phyloP scores from a whole-genome alignment of 1,139 yeast genomes.

The Candida sojae region DNA sequence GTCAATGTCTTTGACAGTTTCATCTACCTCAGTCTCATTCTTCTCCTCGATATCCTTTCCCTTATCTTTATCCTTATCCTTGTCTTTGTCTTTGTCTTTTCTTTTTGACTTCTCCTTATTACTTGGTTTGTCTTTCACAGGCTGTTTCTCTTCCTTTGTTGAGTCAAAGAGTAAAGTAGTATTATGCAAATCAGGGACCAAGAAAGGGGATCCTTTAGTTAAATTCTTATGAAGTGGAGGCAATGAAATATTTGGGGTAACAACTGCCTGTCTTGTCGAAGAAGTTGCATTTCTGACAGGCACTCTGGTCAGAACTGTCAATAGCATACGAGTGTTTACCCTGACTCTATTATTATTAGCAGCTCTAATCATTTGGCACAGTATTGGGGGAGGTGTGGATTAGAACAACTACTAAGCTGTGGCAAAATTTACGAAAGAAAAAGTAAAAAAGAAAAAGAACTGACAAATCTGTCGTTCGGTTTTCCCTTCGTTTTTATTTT shows the following conservation, averaged over 20 bases:
- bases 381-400: background rate
- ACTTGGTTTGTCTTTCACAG: conserved; percentile 5
- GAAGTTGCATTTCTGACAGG: conserved; percentile 4
- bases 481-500: background rate
- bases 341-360: background rate
- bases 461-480: background rate
- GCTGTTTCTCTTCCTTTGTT: background rate
- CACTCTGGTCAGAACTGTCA: background rate
- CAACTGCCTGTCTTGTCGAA: background rate
- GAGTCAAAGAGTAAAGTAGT: conserved; percentile 1
- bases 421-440: background rate
- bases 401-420: background rate
- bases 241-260: background rate
- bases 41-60: conserved; percentile 15
- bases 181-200: background rate
- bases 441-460: background rate
- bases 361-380: conserved; percentile 3
- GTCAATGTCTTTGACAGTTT: conserved; percentile 6
- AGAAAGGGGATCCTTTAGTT: background rate
- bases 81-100: conserved; percentile 11
- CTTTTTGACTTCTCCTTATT: conserved; percentile 2
- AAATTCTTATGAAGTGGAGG: conserved; percentile 1
- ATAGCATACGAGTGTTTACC: background rate
- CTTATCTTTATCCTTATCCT: conserved; percentile 16
- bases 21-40: conserved; percentile 11